Base-by-base conservation (phyloP, 2,329 filamentous ascomycete species). In the Hymenoscyphus salicellus region DNA sequence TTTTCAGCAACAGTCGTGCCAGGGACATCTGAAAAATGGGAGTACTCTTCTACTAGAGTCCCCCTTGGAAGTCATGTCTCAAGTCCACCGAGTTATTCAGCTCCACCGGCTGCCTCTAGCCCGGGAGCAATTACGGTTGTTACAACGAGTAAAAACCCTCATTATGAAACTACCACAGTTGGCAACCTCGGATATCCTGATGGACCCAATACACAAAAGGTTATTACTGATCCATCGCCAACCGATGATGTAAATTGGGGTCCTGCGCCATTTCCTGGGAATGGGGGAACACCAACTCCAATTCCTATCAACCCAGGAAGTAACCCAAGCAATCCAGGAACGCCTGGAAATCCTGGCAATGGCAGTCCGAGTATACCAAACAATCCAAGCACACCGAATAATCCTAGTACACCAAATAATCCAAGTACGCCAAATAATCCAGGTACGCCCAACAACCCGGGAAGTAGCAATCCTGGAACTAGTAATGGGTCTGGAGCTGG, bases 101-200 rank as follows among this genome's bases (percentile, higher is more conserved):
- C 33, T 6, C 10, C 61, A 4, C n/a, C n/a, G n/a, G 28, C 30
- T 1, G 11, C 14, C 11, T 16, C 17, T 41, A 6, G 36, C 1
- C 62, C 38, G 56, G 14, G 7, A 6, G n/a, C 43, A 61, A 58
- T 66, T 2, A 72, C 71, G 14, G 65, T 69, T 4, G 66, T 72
- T 11, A 69, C 66, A 7, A 73, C 71, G 16, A 63, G 63, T 28
- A 73, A 73, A 52, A 71, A 72, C 46, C 66, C 68, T 5, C 55
- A 64, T 20, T 69, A 68, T 23, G 33, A 61, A 7, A 66, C 58
- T 14, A 73, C 71, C 1, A 67, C 67, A 4, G 63, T 60, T 11
- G 36, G 41, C 2, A 11, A 55, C 23, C 65, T 69, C 5, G 38
- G 30, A 16, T 73, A 67, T 33, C 62, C 64, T 26, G 10, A 26